Conservation (phyloP, 2,329 filamentous ascomycete genomes). For the Apiospora malaysiana region DNA sequence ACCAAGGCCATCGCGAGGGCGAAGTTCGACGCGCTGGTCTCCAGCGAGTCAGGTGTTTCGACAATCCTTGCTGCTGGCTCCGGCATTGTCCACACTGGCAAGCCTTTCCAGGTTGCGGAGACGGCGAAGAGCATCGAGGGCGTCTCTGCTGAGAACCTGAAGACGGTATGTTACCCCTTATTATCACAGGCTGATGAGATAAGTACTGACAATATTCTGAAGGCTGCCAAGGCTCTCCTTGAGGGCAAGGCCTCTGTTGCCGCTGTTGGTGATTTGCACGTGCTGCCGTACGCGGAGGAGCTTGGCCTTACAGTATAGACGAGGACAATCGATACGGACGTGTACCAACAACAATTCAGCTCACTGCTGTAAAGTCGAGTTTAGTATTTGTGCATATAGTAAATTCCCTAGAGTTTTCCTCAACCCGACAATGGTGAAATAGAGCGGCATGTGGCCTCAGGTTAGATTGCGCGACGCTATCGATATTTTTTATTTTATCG, state of each 20-base stretch:
- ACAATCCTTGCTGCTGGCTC: constrained; percentile 85
- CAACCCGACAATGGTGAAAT: constrained; percentile 10
- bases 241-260: constrained; percentile 89
- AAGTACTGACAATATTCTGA: constrained; percentile 38
- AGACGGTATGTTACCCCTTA: constrained; percentile 69
- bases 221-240: constrained; percentile 89
- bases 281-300: constrained; percentile 91
- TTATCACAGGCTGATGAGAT: constrained; percentile 18
- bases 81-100: constrained; percentile 79
- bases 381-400: constrained; percentile 53
- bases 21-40: constrained; percentile 89
- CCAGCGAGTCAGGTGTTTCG: constrained; percentile 76
- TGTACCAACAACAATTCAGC: constrained; percentile 52
- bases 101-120: constrained; percentile 83
- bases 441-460: not conserved
- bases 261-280: constrained; percentile 87
- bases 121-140: constrained; percentile 78
- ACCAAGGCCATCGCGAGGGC: constrained; percentile 91
- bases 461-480: not conserved
- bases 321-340: constrained; percentile 37
- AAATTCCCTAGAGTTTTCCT: constrained; percentile 46
- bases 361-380: constrained; percentile 44
- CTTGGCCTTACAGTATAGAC: constrained; percentile 91
- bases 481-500: not conserved
- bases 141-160: constrained; percentile 83